These are phyloP conservation scores for Cinnamomum chago DNA, from an alignment of 164 flowering plant genomes.

Conservation along the genomic window DNA sequence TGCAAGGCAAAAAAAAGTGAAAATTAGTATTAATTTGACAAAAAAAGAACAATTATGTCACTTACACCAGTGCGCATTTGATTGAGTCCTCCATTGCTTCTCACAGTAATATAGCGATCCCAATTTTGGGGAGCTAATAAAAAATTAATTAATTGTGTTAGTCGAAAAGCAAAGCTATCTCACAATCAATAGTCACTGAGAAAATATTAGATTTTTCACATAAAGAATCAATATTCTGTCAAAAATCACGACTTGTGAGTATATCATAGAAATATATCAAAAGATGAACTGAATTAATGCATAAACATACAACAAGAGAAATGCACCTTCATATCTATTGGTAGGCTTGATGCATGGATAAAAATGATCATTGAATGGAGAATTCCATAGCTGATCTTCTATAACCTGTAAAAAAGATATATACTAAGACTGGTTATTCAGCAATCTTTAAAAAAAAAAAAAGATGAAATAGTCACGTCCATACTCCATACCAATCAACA, in stretches of 20 bases:
- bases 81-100: conserved; percentile 92
- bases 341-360: conserved; percentile 72
- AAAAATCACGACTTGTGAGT: too few relatives aligned
- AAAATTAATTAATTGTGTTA: neutral
- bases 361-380: conserved; percentile 53
- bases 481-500: too few relatives aligned
- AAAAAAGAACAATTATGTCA: neutral
- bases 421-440: neutral
- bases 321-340: conserved; percentile 52
- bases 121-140: conserved; percentile 45
- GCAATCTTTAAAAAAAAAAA: neutral
- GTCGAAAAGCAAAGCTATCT: neutral
- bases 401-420: conserved; percentile 29
- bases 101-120: conserved; percentile 67
- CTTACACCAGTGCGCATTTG: conserved; percentile 99
- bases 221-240: neutral
- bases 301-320: neutral
- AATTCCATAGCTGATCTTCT: conserved; percentile 52
- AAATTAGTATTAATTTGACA: neutral
- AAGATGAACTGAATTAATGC: neutral
- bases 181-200: neutral
- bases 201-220: neutral
- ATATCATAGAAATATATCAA: neutral
- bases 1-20: neutral
- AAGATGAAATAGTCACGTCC: too few relatives aligned